Percentiles rank a stretch among this genome's conserved stretches.
These are phyloP conservation scores for Lactifluus pinguis DNA, from an alignment of 768 basidiomycete species.

Conservation along the genomic window DNA sequence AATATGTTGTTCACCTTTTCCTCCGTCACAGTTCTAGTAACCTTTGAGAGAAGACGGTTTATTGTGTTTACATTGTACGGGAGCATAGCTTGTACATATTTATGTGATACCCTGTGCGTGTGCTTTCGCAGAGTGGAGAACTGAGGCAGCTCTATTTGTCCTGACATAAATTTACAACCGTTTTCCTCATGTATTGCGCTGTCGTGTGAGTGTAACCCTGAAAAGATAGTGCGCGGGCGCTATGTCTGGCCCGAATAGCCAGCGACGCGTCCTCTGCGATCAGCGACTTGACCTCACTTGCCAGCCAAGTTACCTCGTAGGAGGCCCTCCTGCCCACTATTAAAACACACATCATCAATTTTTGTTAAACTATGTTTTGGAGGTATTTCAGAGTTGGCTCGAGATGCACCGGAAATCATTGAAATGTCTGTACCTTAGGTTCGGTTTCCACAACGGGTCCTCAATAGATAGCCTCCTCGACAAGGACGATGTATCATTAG, in stretches of 20 bases:
- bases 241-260: not conserved
- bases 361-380: constrained; percentile 16
- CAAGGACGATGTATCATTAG: constrained; percentile 82
- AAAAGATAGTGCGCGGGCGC: not conserved
- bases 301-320: not conserved
- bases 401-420: not conserved
- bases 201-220: not conserved
- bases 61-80: not conserved
- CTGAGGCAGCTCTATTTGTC: not conserved
- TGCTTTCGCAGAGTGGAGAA: not conserved
- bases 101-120: not conserved
- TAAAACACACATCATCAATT: not conserved
- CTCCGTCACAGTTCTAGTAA: constrained; percentile 13
- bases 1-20: not conserved
- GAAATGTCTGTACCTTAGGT: constrained; percentile 38
- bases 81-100: not conserved
- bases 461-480: constrained; percentile 85
- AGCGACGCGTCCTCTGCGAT: not conserved
- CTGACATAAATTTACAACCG: not conserved
- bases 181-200: not conserved
- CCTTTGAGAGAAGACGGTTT: not conserved
- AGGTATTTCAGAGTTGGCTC: constrained; percentile 7
- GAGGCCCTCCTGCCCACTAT: not conserved
- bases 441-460: constrained; percentile 84
- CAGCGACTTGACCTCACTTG: not conserved